phyloP scores from a whole-genome alignment of 345 rosid genomes.

The Murraya paniculata region DNA sequence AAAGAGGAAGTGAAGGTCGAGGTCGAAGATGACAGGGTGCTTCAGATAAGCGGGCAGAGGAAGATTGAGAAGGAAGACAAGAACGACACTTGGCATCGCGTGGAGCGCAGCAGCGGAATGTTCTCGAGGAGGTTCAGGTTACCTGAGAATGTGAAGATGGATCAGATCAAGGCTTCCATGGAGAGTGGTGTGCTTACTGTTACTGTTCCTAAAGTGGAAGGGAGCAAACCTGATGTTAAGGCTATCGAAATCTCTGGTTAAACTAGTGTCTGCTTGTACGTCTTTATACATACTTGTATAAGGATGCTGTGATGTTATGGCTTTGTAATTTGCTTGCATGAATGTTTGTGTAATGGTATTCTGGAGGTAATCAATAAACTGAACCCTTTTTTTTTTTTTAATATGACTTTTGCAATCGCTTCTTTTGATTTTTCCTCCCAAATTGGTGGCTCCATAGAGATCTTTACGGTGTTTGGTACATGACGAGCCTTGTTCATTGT shows the following conservation, averaged over 20 bases:
- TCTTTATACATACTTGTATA: background rate
- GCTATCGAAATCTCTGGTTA: slow-evolving; percentile 25
- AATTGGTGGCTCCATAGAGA: no score
- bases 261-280: background rate
- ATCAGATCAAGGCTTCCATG: slow-evolving; percentile 13
- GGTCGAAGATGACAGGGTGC: slow-evolving; percentile 16
- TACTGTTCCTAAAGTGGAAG: slow-evolving; percentile 11
- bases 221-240: background rate
- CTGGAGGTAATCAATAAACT: background rate
- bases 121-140: slow-evolving; percentile 18
- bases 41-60: slow-evolving; percentile 20
- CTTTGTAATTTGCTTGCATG: no score
- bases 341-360: background rate
- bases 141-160: slow-evolving; percentile 20
- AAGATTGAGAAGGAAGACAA: slow-evolving; percentile 14
- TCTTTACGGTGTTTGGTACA: no score
- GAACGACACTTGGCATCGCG: slow-evolving; percentile 20
- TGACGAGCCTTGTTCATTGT: no score
- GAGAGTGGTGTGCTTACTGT: slow-evolving; percentile 21
- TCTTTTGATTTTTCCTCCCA: no score
- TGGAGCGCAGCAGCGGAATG: slow-evolving; percentile 8
- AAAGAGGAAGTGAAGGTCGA: slow-evolving; percentile 23
- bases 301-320: no score
- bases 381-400: background rate
- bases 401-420: background rate